Base-by-base conservation (phyloP, 2,329 filamentous ascomycete species). In the Aspergillus pseudoglaucus region DNA sequence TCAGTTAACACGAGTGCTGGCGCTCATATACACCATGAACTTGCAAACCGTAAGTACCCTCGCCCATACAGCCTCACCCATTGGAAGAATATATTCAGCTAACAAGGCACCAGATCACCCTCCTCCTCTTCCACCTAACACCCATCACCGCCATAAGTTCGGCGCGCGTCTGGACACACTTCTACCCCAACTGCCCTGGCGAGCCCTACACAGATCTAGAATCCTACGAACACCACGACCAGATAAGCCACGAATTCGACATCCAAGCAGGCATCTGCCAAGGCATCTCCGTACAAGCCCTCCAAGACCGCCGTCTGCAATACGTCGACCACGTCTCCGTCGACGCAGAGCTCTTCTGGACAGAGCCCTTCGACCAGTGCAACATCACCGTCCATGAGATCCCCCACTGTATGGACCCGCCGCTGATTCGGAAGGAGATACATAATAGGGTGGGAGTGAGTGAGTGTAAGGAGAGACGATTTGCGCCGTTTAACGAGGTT, bases 381-480 rank as follows among this genome's bases (percentile, higher is more conserved):
- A 62, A 59, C 12, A 59, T 67, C 47, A 59, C 63, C 22, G 46
- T 68, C 1, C 60, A 66, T 47, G 64, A 68, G 39, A 55, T 60
- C 0, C 60, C 65, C 1, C 63, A 56, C 2, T 68, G 65, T 37
- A 49, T 59, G 5, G 62, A 66, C 35, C 44, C 50, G 3, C 60
- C 65, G 1, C 53, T 68, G 0, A 50, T 68, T 41, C 51, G 41
- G 17, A 47, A 58, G 22, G 50, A 55, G 7, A 46, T 65, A 2
- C 47, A 46, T 47, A 42, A 55, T 23, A 52, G 56, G 5, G 52
- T 56, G 2, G 61, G 51, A 39, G 38, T 59, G 3, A 65, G 62
- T 45, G 47, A 47, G 4, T 68, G 65, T 39, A 47, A 47, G 37
- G 27, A 43, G 17, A 53, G 60, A 15, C 52, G 54, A 5, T 59